phyloP scores from a whole-genome alignment of 2,329 filamentous ascomycete species.

The Fusarium nelsonii region DNA sequence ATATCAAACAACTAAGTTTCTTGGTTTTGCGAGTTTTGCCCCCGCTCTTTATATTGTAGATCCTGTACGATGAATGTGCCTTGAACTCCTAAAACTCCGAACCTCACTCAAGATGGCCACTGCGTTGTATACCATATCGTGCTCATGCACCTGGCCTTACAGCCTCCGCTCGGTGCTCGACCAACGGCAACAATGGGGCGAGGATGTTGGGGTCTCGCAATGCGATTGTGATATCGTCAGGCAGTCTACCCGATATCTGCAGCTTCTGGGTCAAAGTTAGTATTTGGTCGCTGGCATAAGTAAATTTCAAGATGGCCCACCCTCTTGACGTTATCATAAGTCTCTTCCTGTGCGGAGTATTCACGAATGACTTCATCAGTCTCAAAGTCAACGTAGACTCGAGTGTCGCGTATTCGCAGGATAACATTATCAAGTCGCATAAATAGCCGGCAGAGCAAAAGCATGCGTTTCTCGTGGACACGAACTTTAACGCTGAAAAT shows the following conservation, averaged over 20 bases:
- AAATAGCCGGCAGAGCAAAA: conserved; percentile 88
- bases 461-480: conserved; percentile 89
- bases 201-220: conserved; percentile 85
- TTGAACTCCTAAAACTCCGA: conserved; percentile 39
- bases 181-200: conserved; percentile 74
- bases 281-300: background rate
- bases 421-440: conserved; percentile 93
- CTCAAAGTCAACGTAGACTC: conserved; percentile 91
- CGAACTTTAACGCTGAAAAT: conserved; percentile 90
- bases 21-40: conserved; percentile 21
- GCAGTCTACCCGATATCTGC: conserved; percentile 62
- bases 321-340: conserved; percentile 80
- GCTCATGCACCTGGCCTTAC: conserved; percentile 40
- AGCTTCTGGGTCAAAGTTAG: conserved; percentile 57
- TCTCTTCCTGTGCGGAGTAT: conserved; percentile 88
- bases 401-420: conserved; percentile 87
- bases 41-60: conserved; percentile 8
- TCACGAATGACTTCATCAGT: conserved; percentile 85
- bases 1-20: conserved; percentile 38
- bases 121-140: background rate
- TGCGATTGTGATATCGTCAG: conserved; percentile 80
- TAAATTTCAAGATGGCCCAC: conserved; percentile 59
- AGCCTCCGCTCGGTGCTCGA: conserved; percentile 75
- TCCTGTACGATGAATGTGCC: conserved; percentile 11
- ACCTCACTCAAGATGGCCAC: background rate